A percentile compares a stretch with the other conserved stretches of the same genome.
Conservation (phyloP, 495 filamentous ascomycete species). For the Trichoderma virens region DNA sequence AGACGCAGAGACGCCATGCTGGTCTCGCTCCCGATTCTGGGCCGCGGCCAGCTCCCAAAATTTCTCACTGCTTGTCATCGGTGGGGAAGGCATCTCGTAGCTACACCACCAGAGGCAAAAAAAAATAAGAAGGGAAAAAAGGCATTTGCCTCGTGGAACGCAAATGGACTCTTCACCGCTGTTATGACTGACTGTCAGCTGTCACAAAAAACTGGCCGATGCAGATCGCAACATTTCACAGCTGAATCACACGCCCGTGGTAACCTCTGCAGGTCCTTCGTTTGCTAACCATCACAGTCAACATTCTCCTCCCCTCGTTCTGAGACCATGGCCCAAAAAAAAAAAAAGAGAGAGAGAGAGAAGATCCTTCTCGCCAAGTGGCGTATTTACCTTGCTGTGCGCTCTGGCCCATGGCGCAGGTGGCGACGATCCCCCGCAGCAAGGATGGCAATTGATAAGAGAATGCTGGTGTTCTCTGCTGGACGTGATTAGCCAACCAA, state of each 20-base stretch:
- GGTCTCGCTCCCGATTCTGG: no score
- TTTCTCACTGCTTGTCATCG: no score
- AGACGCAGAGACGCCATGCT: no score
- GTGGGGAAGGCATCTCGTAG: neutral
- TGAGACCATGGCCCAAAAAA: neutral
- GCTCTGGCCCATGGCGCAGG: neutral
- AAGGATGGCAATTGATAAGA: conserved; percentile 1
- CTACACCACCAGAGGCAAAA: neutral
- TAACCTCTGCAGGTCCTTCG: neutral
- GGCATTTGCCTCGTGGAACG: neutral
- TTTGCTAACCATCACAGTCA: neutral
- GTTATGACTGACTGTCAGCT: neutral
- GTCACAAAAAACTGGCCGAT: neutral
- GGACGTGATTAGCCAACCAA: neutral
- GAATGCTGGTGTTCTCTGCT: neutral
- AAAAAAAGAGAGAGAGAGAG: neutral
- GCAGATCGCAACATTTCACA: neutral
- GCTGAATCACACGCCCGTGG: neutral
- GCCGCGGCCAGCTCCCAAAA: no score
- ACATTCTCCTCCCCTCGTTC: neutral
- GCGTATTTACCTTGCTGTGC: neutral
- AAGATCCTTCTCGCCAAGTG: neutral
- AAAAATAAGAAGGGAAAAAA: neutral
- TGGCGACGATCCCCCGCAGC: conserved; percentile 5
- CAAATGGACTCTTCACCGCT: neutral